Evolutionary conservation across 2,329 filamentous ascomycete species (phyloP), one percentile per base, ranked within the genome.

Genomic region (Ophiostoma sp.): DNA sequence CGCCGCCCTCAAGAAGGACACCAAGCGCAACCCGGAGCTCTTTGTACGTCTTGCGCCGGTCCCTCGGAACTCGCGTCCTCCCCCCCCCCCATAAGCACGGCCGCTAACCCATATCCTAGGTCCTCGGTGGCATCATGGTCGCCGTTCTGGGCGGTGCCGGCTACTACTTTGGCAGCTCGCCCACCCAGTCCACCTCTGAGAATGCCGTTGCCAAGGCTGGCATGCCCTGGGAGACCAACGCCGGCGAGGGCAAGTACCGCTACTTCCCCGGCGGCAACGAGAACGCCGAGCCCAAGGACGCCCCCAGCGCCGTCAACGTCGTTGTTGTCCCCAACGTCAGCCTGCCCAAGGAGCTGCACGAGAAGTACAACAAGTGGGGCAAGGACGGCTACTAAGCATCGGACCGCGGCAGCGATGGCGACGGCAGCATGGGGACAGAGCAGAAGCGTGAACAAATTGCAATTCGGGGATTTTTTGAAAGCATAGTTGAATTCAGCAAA

Each of bases 311-410:
- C 72, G 82, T 99, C 81, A 97, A 99, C 85, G 91, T 90, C 73
- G 93, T 97, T 75, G 89, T 99, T 77, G 85, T 99, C 68, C 95
- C 95, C 76, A 90, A 96, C 77, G 93, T 99, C 77, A 95, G 89
- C 76, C 84, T 98, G 74, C 93, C 95, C 77, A 93, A 90, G 92
- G 85, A 89, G 76, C 87, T 97, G 73, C 95, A 99, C 83, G 95
- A 99, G 75, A 90, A 90, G 83, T 98, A 90, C 88, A 99, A 99
- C 91, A 99, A 99, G 86, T 98, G 92, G 88, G 95, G 95, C 80
- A 98, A 98, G 88, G 95, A 98, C 74, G 93, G 92, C 74, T 98
- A 90, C 82, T 91, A 83, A 77, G 76, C 42, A 16, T 36, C 18
- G 11, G 16, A 63, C 60, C 9, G 16, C 16, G 38, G 16, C 45